Conservation (phyloP, 805 yeast genomes). For the Nakazawaea laoshanensis region DNA sequence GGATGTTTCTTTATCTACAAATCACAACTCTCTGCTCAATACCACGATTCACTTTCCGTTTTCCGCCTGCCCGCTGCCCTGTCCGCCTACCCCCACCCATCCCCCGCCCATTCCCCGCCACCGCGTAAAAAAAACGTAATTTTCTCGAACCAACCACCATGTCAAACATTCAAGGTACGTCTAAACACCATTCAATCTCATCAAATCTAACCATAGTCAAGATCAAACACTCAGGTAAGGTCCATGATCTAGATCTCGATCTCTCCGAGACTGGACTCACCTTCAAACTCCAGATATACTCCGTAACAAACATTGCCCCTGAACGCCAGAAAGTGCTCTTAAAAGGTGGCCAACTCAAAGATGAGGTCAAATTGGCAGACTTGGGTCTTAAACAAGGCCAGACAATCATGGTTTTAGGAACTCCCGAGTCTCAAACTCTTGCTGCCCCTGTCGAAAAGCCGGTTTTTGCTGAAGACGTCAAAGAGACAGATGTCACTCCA, state of each 20-base stretch:
- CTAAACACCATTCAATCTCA: no score
- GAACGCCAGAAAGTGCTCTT: slow-evolving; percentile 85
- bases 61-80: no score
- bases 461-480: slow-evolving; percentile 65
- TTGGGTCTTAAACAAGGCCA: slow-evolving; percentile 57
- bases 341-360: slow-evolving; percentile 81
- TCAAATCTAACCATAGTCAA: slow-evolving; percentile 19
- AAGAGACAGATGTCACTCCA: slow-evolving; percentile 26
- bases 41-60: no score
- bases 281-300: slow-evolving; percentile 62
- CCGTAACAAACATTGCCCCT: slow-evolving; percentile 74
- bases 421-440: slow-evolving; percentile 56
- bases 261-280: slow-evolving; percentile 47
- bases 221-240: slow-evolving; percentile 64
- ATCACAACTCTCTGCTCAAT: no score
- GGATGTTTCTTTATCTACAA: no score
- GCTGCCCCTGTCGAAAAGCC: slow-evolving; percentile 42
- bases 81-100: no score
- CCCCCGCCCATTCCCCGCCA: no score
- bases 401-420: slow-evolving; percentile 82
- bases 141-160: no score
- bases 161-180: no score
- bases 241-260: slow-evolving; percentile 49
- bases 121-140: no score
- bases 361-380: slow-evolving; percentile 43